phyloP scores from a whole-genome alignment of 2,329 filamentous ascomycete species.

The Neoscytalidium dimidiatum region DNA sequence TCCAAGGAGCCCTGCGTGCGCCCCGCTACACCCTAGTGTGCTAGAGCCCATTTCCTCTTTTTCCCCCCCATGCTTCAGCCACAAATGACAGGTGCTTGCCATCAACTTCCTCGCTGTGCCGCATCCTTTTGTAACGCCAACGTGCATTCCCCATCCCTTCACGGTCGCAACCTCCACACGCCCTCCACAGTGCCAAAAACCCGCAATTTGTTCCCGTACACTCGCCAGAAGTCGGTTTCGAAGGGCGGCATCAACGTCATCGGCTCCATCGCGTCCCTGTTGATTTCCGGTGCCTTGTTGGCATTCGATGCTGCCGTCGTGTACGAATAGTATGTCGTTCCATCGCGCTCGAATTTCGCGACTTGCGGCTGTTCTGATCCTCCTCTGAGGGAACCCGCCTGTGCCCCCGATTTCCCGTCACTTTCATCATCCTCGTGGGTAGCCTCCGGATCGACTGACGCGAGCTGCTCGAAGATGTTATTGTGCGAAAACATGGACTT shows the following conservation, averaged over 20 bases:
- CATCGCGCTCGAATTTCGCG: background rate
- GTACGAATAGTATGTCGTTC: constrained; percentile 4
- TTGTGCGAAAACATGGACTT: background rate
- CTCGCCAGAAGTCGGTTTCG: constrained; percentile 56
- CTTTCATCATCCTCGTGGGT: background rate
- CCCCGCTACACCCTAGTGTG: constrained; percentile 1
- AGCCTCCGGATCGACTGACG: background rate
- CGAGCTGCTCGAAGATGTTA: constrained; percentile 4
- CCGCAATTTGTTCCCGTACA: constrained; percentile 61
- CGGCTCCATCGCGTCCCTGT: constrained; percentile 19
- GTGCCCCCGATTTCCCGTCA: background rate
- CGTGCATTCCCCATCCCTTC: background rate
- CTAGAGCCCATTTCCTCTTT: background rate
- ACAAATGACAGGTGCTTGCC: background rate
- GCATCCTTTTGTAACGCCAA: background rate
- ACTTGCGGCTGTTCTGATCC: background rate
- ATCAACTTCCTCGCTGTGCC: background rate
- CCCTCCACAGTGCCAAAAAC: constrained; percentile 62
- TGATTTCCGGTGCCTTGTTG: constrained; percentile 22
- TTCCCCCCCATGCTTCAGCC: background rate
- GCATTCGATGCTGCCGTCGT: background rate
- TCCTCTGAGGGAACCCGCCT: background rate
- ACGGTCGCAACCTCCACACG: constrained; percentile 23
- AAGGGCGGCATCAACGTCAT: constrained; percentile 55
- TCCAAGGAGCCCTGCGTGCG: constrained; percentile 5